Evolutionary conservation across 352 stramenopile species (phyloP), one percentile per base, ranked within the genome.

Genomic region (Pythium chondricola): DNA sequence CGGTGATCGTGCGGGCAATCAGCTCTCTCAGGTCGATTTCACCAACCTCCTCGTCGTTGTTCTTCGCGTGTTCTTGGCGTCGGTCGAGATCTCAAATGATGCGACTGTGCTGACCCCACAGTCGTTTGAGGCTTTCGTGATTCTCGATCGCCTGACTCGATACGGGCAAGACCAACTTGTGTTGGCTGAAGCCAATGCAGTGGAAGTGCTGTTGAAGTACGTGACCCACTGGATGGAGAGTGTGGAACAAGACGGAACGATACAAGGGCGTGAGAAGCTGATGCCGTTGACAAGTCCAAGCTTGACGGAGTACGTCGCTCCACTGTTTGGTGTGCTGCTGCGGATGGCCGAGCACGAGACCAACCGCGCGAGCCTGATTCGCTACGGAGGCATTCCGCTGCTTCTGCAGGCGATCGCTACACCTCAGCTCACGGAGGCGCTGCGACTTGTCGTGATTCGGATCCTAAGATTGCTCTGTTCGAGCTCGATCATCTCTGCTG

Each of bases 11-110:
- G 69, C 58, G 3, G 40, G 74, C 11, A 47, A 48, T 33, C 54
- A 52, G 8, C 35, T 83, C 0, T 87, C 75, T 0, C 49, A 69
- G 4, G 42, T 72, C 10, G 66, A 85, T 13, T 66, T 70, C 24
- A 69, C 63, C 21, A 51, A 50, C 4, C 38, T 78, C 10, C 40
- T 83, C 17, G 21, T 84, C 10, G 49, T 53, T 22, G 21, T 81
- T 2, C 60, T 85, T n/a, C 72, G 67, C n/a, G 35, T 49, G 17
- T 42, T 50, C 1, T 30, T 49, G 9, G 20, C 37, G 2, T 11
- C 30, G 1, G 29, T 13, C 29, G 13, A 8, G 13, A 33, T 13
- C 13, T 13, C 29, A 13, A 25, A 46, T 16, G 40, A n/a, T 2
- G 30, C 21, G 9, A 32, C 25, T n/a, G 25, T 24, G 13, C 14